Conservation (phyloP, 352 stramenopile species). For the Aphanomyces stellatus region DNA sequence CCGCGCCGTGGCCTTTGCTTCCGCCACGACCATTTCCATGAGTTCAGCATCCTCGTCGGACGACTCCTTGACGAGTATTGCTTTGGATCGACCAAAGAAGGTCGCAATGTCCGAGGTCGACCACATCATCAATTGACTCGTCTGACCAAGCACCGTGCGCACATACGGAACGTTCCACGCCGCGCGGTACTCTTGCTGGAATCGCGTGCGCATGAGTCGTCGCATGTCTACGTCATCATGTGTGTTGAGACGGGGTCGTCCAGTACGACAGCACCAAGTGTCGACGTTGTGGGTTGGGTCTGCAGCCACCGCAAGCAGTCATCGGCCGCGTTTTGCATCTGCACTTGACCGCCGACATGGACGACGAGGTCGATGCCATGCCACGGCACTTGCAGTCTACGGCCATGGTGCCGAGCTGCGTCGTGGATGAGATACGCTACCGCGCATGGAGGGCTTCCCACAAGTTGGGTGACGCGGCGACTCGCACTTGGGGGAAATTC, state of each 20-base stretch:
- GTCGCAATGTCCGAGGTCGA: constrained; percentile 50
- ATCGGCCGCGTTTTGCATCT: constrained; percentile 53
- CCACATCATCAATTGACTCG: constrained; percentile 60
- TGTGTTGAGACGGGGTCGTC: too few relatives aligned
- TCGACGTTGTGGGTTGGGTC: constrained; percentile 25
- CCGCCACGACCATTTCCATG: constrained; percentile 32
- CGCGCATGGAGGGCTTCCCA: constrained; percentile 44
- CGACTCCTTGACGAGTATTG: not conserved
- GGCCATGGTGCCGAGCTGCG: not conserved
- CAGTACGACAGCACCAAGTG: too few relatives aligned
- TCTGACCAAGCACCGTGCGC: constrained; percentile 43
- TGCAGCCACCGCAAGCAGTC: constrained; percentile 53
- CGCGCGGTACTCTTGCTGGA: constrained; percentile 62
- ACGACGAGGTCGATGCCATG: constrained; percentile 61
- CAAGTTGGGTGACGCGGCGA: constrained; percentile 42
- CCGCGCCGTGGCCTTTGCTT: constrained; percentile 38
- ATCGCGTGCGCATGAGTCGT: constrained; percentile 26
- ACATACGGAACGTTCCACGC: constrained; percentile 59
- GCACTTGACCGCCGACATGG: constrained; percentile 63
- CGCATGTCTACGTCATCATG: too few relatives aligned
- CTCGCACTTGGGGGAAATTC: constrained; percentile 55
- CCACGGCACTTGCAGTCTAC: constrained; percentile 41
- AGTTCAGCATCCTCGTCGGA: constrained; percentile 23
- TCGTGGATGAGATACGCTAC: not conserved
- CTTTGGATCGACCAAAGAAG: constrained; percentile 31